phyloP scores from a whole-genome alignment of 768 basidiomycete species.

The Dendrothele bispora region DNA sequence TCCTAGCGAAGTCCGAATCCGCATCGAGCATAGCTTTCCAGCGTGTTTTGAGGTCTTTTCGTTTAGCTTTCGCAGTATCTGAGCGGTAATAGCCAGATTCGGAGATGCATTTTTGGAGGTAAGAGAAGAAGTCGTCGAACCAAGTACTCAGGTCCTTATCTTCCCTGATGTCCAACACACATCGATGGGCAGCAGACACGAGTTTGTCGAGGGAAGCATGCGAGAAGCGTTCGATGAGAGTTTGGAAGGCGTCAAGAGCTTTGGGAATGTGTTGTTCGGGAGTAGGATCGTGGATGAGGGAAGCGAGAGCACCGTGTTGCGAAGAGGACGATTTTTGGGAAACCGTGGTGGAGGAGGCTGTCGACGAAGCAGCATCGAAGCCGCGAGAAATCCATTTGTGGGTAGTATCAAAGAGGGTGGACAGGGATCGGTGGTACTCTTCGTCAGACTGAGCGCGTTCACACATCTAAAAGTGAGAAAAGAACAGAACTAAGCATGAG shows the following conservation, averaged over 20 bases:
- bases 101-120: conserved; percentile 45
- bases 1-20: conserved; percentile 37
- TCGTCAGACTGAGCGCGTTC: conserved; percentile 64
- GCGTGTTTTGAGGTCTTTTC: conserved; percentile 44
- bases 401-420: conserved; percentile 55
- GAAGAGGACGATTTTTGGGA: too few species aligned
- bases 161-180: conserved; percentile 47
- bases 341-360: too few species aligned
- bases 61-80: conserved; percentile 42
- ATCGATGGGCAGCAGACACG: conserved; percentile 38
- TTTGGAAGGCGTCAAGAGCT: conserved; percentile 50
- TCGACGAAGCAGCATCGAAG: conserved; percentile 47
- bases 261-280: conserved; percentile 60
- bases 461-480: conserved; percentile 56
- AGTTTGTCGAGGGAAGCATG: conserved; percentile 52
- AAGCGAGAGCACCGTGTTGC: conserved; percentile 45
- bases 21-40: conserved; percentile 52
- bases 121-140: conserved; percentile 53
- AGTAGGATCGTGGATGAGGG: conserved; percentile 62
- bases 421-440: conserved; percentile 55
- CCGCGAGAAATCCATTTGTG: conserved; percentile 57
- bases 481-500: neutral
- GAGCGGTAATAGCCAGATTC: conserved; percentile 53
- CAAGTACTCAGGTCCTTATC: conserved; percentile 54
- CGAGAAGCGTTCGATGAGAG: conserved; percentile 52